A percentile compares a stretch with the other conserved stretches of the same genome.
Evolutionary conservation across 2,329 filamentous ascomycete genomes (phyloP).

Genomic region (Acarospora socialis): DNA sequence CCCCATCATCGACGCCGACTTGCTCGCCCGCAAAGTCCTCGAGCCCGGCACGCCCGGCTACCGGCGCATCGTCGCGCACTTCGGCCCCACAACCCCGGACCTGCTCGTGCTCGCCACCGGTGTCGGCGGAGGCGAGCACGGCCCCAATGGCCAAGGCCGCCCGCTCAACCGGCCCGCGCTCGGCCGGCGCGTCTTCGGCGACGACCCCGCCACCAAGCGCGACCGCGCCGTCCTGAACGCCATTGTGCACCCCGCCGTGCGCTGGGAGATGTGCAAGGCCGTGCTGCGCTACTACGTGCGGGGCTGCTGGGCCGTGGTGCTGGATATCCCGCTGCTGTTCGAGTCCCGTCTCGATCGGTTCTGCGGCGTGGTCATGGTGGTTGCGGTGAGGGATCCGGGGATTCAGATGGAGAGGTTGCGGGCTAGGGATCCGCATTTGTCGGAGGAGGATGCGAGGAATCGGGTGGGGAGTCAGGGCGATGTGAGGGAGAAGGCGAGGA

Average conservation of each 20-base stretch:
- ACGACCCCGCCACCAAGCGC: slow-evolving; percentile 50
- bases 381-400: slow-evolving; percentile 64
- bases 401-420: slow-evolving; percentile 71
- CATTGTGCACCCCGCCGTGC: slow-evolving; percentile 86
- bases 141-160: slow-evolving; percentile 47
- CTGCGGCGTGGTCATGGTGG: slow-evolving; percentile 75
- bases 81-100: slow-evolving; percentile 70
- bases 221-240: slow-evolving; percentile 69
- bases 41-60: slow-evolving; percentile 82
- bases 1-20: slow-evolving; percentile 85
- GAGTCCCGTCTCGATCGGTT: slow-evolving; percentile 75
- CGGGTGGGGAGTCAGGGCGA: slow-evolving; percentile 77
- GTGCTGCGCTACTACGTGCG: slow-evolving; percentile 58
- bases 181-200: slow-evolving; percentile 74
- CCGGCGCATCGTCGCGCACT: slow-evolving; percentile 65
- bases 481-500: slow-evolving; percentile 65
- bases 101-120: slow-evolving; percentile 55
- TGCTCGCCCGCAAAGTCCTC: slow-evolving; percentile 84
- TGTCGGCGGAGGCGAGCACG: slow-evolving; percentile 41
- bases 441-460: slow-evolving; percentile 73
- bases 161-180: slow-evolving; percentile 77
- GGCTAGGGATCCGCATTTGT: slow-evolving; percentile 62
- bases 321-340: slow-evolving; percentile 79
- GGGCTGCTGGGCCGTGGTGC: slow-evolving; percentile 76
- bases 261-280: slow-evolving; percentile 62